Conservation (phyloP, 441 rosid genomes). For the Populus hybrid region DNA sequence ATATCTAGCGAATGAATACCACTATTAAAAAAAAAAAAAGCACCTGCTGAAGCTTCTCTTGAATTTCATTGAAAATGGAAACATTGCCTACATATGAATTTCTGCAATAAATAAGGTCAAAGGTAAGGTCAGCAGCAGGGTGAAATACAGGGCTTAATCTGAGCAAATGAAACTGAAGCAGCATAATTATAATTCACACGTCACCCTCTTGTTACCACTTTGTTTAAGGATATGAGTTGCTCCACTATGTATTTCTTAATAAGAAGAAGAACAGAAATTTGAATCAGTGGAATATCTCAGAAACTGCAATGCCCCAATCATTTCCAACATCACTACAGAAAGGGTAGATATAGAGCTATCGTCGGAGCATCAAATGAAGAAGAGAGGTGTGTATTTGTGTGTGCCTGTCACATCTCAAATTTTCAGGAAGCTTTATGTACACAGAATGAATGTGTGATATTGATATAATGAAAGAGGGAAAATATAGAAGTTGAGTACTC, state of each 20-base stretch:
- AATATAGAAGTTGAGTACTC: conserved; percentile 24
- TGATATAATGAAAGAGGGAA: conserved; percentile 4
- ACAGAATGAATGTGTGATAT: not conserved
- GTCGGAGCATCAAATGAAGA: not conserved
- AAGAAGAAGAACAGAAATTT: not conserved
- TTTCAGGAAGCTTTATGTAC: conserved; percentile 9
- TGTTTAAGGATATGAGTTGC: not conserved
- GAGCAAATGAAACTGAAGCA: not conserved
- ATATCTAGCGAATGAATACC: not conserved
- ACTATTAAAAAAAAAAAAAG: not conserved
- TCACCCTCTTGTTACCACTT: conserved; percentile 4
- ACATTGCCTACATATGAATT: conserved; percentile 84
- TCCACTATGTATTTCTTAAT: not conserved
- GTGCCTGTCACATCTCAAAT: not conserved
- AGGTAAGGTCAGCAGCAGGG: not conserved
- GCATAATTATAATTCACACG: not conserved
- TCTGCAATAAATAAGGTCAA: conserved; percentile 36
- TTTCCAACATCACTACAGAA: not conserved
- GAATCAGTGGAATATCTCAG: not conserved
- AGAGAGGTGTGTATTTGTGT: not conserved
- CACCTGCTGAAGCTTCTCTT: conserved; percentile 78
- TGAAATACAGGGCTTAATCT: not conserved
- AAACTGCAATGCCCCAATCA: not conserved
- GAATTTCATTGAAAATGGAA: conserved; percentile 68
- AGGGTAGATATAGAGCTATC: not conserved